A percentile compares a stretch with the other conserved stretches of the same genome.
These are phyloP conservation scores for Ganoderma sinense DNA, from an alignment of 1,284 basidiomycete species.

Conservation along the genomic window DNA sequence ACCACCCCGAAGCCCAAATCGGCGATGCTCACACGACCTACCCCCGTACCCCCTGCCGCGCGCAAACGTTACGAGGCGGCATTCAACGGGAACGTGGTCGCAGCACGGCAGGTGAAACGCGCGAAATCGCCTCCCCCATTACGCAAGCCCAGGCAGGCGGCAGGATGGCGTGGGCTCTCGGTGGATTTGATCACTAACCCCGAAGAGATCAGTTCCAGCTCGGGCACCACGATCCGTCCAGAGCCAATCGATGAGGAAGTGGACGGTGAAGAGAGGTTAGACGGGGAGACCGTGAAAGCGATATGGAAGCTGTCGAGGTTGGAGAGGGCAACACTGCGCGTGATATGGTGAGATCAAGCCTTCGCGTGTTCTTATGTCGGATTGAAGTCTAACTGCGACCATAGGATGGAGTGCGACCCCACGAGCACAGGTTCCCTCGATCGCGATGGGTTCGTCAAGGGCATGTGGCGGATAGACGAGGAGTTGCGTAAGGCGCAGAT, in stretches of 20 bases:
- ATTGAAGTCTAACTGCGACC: not conserved
- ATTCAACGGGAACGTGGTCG: conserved; percentile 65
- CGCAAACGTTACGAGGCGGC: conserved; percentile 71
- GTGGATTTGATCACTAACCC: conserved; percentile 71
- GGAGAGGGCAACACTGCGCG: conserved; percentile 56
- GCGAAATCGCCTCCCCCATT: conserved; percentile 41
- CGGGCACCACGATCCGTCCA: conserved; percentile 29
- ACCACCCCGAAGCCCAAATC: conserved; percentile 33
- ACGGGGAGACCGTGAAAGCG: conserved; percentile 60
- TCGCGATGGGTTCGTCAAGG: conserved; percentile 71
- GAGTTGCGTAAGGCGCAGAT: conserved; percentile 72
- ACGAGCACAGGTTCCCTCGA: conserved; percentile 61
- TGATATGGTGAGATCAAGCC: conserved; percentile 65
- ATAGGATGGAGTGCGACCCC: conserved; percentile 75
- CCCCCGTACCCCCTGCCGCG: conserved; percentile 70
- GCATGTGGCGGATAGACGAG: conserved; percentile 88
- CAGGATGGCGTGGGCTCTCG: conserved; percentile 80
- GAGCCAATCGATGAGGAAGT: conserved; percentile 46
- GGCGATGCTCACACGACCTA: conserved; percentile 52
- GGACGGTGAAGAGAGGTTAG: conserved; percentile 55
- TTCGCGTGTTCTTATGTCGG: conserved; percentile 22
- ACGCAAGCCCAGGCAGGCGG: conserved; percentile 61
- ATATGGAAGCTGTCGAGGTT: conserved; percentile 74
- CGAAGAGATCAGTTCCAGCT: conserved; percentile 40
- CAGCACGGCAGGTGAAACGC: conserved; percentile 47